Percentiles rank a stretch among this genome's conserved stretches.
These are phyloP conservation scores for Exophiala spinifera DNA, from an alignment of 2,329 filamentous ascomycete species.

Conservation along the genomic window DNA sequence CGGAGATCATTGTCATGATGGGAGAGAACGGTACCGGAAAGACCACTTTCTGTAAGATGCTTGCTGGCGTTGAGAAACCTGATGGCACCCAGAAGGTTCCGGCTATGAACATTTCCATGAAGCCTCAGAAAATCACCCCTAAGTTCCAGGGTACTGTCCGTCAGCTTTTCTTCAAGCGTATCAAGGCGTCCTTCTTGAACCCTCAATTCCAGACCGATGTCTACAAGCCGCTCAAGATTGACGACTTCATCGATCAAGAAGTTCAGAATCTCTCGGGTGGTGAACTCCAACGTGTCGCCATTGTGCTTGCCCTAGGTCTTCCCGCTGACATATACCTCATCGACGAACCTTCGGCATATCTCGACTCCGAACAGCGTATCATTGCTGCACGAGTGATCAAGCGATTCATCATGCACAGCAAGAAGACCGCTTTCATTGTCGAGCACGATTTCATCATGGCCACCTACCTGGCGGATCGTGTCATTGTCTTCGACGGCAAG, in stretches of 20 bases:
- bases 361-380: constrained; percentile 99
- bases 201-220: constrained; percentile 99
- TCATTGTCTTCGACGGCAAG: constrained; percentile 96
- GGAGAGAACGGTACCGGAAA: constrained; percentile 99
- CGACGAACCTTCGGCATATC: constrained; percentile 94
- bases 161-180: constrained; percentile 99
- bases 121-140: constrained; percentile 98
- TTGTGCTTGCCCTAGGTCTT: constrained; percentile 91
- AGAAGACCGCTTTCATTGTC: constrained; percentile 98
- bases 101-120: constrained; percentile 97
- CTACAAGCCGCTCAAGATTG: constrained; percentile 97
- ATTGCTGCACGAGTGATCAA: constrained; percentile 97
- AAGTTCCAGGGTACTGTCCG: constrained; percentile 97
- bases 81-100: constrained; percentile 76
- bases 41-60: constrained; percentile 95
- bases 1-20: constrained; percentile 99
- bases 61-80: constrained; percentile 89
- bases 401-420: constrained; percentile 99
- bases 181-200: constrained; percentile 92
- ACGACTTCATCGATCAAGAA: constrained; percentile 99
- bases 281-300: constrained; percentile 98
- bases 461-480: constrained; percentile 78
- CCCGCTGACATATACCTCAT: constrained; percentile 98
- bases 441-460: constrained; percentile 99
- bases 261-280: constrained; percentile 98